phyloP scores from a whole-genome alignment of 306 rosid species.

The Lathyrus oleraceus region DNA sequence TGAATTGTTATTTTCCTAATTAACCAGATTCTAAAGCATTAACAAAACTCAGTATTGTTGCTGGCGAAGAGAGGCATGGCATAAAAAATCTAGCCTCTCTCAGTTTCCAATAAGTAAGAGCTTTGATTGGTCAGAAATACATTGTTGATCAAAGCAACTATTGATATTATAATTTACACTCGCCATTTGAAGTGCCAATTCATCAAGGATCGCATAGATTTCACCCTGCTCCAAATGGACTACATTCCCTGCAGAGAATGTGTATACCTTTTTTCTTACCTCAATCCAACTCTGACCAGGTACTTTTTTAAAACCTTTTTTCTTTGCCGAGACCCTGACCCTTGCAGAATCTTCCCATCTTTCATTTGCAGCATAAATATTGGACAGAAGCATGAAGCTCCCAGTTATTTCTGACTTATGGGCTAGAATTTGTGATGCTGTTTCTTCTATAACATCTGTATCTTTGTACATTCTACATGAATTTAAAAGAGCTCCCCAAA shows the following conservation, averaged over 20 bases:
- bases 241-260: conserved; percentile 66
- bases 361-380: conserved; percentile 73
- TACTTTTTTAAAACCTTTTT: conserved; percentile 65
- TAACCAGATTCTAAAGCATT: not conserved
- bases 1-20: not conserved
- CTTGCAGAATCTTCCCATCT: conserved; percentile 87
- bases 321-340: conserved; percentile 69
- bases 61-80: not conserved
- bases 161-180: conserved; percentile 34
- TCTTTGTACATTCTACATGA: conserved; percentile 71
- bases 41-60: not conserved
- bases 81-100: conserved; percentile 30
- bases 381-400: conserved; percentile 76
- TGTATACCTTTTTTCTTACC: conserved; percentile 61
- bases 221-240: conserved; percentile 45
- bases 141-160: conserved; percentile 31
- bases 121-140: conserved; percentile 27
- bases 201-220: conserved; percentile 53
- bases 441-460: conserved; percentile 56
- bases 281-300: conserved; percentile 85
- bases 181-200: conserved; percentile 65
- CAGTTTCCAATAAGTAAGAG: conserved; percentile 34
- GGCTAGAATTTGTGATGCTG: conserved; percentile 47
- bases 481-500: conserved; percentile 79
- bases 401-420: conserved; percentile 51